Conservation (phyloP, 2,329 filamentous ascomycete genomes). For the Scytalidium sp. region DNA sequence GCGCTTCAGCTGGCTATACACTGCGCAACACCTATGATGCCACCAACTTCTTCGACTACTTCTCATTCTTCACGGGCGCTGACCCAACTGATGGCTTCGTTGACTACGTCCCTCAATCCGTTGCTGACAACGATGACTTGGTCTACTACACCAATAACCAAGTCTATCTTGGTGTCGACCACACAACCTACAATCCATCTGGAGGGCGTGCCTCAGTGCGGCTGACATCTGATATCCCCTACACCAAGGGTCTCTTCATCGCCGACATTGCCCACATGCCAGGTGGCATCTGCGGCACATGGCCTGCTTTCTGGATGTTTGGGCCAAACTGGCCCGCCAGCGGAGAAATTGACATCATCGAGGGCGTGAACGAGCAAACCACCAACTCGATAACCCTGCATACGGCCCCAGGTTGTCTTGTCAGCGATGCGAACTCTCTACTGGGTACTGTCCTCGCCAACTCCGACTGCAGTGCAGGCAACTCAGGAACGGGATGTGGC, state of each 20-base stretch:
- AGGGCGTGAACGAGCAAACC: constrained; percentile 41
- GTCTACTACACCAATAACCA: constrained; percentile 53
- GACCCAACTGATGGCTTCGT: constrained; percentile 24
- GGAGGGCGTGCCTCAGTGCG: constrained; percentile 36
- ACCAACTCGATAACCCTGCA: constrained; percentile 43
- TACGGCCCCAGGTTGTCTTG: constrained; percentile 35
- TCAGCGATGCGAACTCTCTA: constrained; percentile 35
- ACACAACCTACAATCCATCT: constrained; percentile 49
- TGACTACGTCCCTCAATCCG: constrained; percentile 31
- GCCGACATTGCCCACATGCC: constrained; percentile 56
- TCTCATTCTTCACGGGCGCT: constrained; percentile 45
- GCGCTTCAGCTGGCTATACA: background rate
- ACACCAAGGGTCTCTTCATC: constrained; percentile 50
- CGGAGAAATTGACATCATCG: constrained; percentile 37
- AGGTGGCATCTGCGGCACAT: constrained; percentile 40
- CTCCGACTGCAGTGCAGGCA: constrained; percentile 45
- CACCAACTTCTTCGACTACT: constrained; percentile 42
- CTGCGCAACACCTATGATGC: constrained; percentile 38
- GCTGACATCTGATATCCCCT: constrained; percentile 51
- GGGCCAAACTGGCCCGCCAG: constrained; percentile 21
- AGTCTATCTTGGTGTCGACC: constrained; percentile 69
- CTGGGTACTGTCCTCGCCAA: constrained; percentile 42
- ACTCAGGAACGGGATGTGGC: constrained; percentile 41
- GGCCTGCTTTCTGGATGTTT: constrained; percentile 37
- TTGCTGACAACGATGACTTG: constrained; percentile 53